These are phyloP conservation scores for Jaminaea rosea DNA, from an alignment of 1,284 basidiomycete species.

Conservation along the genomic window DNA sequence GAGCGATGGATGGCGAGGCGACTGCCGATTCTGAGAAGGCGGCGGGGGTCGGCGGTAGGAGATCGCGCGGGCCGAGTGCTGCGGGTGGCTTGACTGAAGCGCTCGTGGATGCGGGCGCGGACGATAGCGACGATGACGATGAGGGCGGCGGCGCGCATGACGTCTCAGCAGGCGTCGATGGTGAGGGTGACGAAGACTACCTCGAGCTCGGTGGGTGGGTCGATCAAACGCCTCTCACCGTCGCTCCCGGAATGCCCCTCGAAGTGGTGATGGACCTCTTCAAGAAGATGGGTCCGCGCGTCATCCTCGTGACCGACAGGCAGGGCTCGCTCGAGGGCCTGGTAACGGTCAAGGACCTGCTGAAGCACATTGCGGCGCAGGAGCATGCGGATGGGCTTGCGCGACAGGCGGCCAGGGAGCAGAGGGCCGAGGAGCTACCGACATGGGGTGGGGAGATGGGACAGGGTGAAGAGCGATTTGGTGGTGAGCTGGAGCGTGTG, in stretches of 20 bases:
- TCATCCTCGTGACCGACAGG: constrained; percentile 80
- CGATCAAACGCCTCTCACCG: constrained; percentile 75
- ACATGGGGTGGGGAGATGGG: no score
- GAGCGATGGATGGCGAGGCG: not conserved
- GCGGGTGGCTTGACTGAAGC: constrained; percentile 14
- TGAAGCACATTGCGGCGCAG: constrained; percentile 49
- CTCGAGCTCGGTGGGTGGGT: constrained; percentile 38
- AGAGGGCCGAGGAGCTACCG: no score
- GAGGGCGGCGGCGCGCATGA: constrained; percentile 9
- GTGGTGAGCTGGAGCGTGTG: constrained; percentile 2
- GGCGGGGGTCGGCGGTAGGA: no score
- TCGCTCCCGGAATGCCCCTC: constrained; percentile 81
- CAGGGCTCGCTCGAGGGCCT: constrained; percentile 69
- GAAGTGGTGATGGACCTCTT: constrained; percentile 78
- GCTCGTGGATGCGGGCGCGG: constrained; percentile 8
- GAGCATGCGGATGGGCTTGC: constrained; percentile 23
- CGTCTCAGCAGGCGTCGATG: constrained; percentile 23
- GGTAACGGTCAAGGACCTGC: constrained; percentile 90
- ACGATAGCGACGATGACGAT: constrained; percentile 8
- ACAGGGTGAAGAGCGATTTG: no score
- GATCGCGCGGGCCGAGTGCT: no score
- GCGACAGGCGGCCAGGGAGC: not conserved
- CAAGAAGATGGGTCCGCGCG: constrained; percentile 63
- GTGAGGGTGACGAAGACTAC: constrained; percentile 23
- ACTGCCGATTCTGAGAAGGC: constrained; percentile 9